These are phyloP conservation scores for Barnettozyma populi DNA, from an alignment of 805 yeast species.

Conservation along the genomic window DNA sequence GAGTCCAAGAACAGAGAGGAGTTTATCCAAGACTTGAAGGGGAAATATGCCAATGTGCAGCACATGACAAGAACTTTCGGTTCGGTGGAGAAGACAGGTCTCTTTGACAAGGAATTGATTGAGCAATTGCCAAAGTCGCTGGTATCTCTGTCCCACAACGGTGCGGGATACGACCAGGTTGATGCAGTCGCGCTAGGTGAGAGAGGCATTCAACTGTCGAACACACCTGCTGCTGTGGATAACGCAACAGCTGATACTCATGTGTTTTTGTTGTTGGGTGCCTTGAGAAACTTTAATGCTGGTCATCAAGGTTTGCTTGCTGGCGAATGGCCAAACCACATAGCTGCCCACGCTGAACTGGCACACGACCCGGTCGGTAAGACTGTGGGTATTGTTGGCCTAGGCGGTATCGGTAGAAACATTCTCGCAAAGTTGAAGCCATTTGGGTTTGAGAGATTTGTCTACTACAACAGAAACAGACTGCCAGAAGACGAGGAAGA, in stretches of 20 bases:
- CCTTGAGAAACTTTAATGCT: slow-evolving; percentile 59
- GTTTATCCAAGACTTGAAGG: slow-evolving; percentile 31
- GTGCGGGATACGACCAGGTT: slow-evolving; percentile 76
- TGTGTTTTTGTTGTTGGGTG: slow-evolving; percentile 54
- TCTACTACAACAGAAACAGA: slow-evolving; percentile 66
- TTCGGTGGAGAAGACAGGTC: slow-evolving; percentile 49
- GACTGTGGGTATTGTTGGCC: slow-evolving; percentile 73
- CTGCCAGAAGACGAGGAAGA: slow-evolving; percentile 56
- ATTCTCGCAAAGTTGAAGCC: slow-evolving; percentile 66
- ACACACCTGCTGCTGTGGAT: slow-evolving; percentile 62
- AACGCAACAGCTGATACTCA: slow-evolving; percentile 71
- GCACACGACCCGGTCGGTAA: slow-evolving; percentile 77
- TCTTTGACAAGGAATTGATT: slow-evolving; percentile 59
- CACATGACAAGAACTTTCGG: slow-evolving; percentile 48
- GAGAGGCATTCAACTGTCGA: slow-evolving; percentile 56
- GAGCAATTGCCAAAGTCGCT: slow-evolving; percentile 48
- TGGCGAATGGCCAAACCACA: slow-evolving; percentile 57
- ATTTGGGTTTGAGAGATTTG: slow-evolving; percentile 66
- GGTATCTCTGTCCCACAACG: slow-evolving; percentile 51
- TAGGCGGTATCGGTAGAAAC: slow-evolving; percentile 89
- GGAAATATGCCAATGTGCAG: slow-evolving; percentile 28
- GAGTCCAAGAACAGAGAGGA: slow-evolving; percentile 32
- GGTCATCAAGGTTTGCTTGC: slow-evolving; percentile 48
- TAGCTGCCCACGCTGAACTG: slow-evolving; percentile 50
- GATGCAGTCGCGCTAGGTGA: slow-evolving; percentile 49